Percentiles rank a stretch among this genome's conserved stretches.
Conservation (phyloP, 352 stramenopile species). For the Chrysophaeum taylorii region DNA sequence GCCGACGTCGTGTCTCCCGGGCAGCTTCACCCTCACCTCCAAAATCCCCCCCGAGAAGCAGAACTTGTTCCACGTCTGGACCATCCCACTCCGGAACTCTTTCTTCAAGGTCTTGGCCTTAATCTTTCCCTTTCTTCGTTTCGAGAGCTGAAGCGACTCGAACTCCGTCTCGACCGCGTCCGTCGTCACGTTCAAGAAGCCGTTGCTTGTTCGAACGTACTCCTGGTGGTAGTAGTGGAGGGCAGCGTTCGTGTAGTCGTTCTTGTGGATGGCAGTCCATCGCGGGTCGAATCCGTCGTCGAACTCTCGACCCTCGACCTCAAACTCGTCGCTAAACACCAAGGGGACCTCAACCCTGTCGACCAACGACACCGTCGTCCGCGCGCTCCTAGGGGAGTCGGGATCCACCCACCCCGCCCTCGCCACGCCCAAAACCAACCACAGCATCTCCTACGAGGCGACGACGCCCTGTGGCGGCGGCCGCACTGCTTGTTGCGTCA, state of each 20-base stretch:
- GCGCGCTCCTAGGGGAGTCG: neutral
- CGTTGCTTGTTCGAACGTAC: constrained; percentile 56
- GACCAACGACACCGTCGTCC: neutral
- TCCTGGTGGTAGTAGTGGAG: constrained; percentile 40
- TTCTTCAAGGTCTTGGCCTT: constrained; percentile 29
- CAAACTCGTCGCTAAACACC: constrained; percentile 84
- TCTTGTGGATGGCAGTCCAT: constrained; percentile 91
- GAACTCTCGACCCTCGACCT: constrained; percentile 75
- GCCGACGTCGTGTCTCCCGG: constrained; percentile 47
- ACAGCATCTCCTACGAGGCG: too few relatives aligned
- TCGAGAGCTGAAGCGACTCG: constrained; percentile 34
- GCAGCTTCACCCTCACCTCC: constrained; percentile 61
- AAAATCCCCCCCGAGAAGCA: constrained; percentile 77
- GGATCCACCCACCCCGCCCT: constrained; percentile 1
- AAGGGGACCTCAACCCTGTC: constrained; percentile 50
- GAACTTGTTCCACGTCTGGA: constrained; percentile 83
- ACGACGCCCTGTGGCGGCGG: too few relatives aligned
- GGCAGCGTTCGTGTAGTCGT: constrained; percentile 70
- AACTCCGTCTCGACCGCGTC: constrained; percentile 47
- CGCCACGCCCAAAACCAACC: too few relatives aligned
- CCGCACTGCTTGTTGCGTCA: too few relatives aligned
- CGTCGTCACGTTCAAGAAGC: constrained; percentile 48
- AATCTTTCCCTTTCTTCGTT: neutral
- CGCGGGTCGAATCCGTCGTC: constrained; percentile 79
- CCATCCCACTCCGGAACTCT: constrained; percentile 59